These are phyloP conservation scores for Hirsutella rhossiliensis DNA, from an alignment of 2,329 filamentous ascomycete genomes.

Conservation along the genomic window DNA sequence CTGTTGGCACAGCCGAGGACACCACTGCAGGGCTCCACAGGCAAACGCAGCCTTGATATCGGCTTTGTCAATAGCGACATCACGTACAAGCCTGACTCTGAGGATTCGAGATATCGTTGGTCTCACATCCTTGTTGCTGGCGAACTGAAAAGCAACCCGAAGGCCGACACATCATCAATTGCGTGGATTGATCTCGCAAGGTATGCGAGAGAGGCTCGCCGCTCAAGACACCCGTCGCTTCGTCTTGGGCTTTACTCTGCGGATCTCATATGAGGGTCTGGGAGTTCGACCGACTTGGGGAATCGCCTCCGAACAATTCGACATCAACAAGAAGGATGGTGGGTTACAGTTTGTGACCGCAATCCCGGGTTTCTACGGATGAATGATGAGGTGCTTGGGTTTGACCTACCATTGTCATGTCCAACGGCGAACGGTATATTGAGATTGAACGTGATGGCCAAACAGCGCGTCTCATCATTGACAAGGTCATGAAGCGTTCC, in stretches of 20 bases:
- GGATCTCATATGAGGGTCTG: conserved; percentile 30
- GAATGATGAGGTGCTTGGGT: conserved; percentile 25
- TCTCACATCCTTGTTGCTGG: neutral
- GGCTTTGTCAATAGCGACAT: neutral
- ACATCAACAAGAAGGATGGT: conserved; percentile 27
- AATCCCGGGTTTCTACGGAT: conserved; percentile 25
- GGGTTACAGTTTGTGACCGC: conserved; percentile 23
- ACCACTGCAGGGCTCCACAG: neutral
- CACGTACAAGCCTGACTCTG: neutral
- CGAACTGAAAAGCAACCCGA: neutral
- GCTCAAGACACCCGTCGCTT: conserved; percentile 28
- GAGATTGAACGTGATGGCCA: conserved; percentile 22
- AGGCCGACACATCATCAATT: conserved; percentile 11
- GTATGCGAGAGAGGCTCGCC: conserved; percentile 28
- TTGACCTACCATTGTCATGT: conserved; percentile 27
- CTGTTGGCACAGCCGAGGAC: too few species aligned
- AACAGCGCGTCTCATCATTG: conserved; percentile 27
- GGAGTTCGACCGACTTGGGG: conserved; percentile 32
- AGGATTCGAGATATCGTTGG: neutral
- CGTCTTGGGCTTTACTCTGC: conserved; percentile 31
- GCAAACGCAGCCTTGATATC: neutral
- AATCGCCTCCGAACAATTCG: conserved; percentile 28
- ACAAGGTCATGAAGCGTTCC: conserved; percentile 19
- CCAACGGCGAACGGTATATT: conserved; percentile 21
- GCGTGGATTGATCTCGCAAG: conserved; percentile 25